Percentiles rank a stretch among this genome's conserved stretches.
phyloP scores from a whole-genome alignment of 768 basidiomycete genomes.

The Mycena galericulata region DNA sequence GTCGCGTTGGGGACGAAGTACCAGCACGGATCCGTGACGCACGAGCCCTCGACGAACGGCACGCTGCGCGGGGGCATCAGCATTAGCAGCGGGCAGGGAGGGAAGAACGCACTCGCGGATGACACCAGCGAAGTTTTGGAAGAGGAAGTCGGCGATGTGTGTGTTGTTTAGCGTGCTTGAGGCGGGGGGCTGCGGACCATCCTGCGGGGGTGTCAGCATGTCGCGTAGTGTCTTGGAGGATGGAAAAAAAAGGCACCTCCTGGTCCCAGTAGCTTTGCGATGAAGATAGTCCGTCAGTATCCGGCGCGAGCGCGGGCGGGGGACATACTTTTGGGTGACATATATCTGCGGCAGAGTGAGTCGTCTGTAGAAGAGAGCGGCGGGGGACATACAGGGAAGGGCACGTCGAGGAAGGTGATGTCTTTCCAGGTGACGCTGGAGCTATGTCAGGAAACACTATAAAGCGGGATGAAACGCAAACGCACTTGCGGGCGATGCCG shows the following conservation, averaged over 20 bases:
- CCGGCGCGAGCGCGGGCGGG: neutral
- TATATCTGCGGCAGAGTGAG: conserved; percentile 57
- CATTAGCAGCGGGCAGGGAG: neutral
- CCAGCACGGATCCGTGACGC: conserved; percentile 72
- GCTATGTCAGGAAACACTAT: neutral
- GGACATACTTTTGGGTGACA: conserved; percentile 70
- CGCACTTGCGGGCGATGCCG: conserved; percentile 67
- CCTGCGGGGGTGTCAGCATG: no score
- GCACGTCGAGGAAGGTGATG: conserved; percentile 63
- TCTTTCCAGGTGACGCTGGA: conserved; percentile 69
- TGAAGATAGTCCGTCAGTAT: conserved; percentile 3
- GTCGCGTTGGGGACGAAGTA: conserved; percentile 66
- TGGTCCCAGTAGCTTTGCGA: conserved; percentile 72
- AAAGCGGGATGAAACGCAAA: neutral
- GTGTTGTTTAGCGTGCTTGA: conserved; percentile 63
- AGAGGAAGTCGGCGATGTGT: conserved; percentile 65
- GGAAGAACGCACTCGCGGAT: conserved; percentile 57
- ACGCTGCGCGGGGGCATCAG: conserved; percentile 41
- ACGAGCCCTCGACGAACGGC: conserved; percentile 69
- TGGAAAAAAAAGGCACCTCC: conserved; percentile 47
- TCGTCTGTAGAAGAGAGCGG: neutral
- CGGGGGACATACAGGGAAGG: conserved; percentile 60
- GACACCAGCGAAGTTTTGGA: conserved; percentile 65
- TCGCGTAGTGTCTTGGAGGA: neutral
- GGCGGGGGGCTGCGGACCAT: conserved; percentile 58